Evolutionary conservation across 2,329 filamentous ascomycete species (phyloP), one percentile per base, ranked within the genome.

Genomic region (Colletotrichum salicis): DNA sequence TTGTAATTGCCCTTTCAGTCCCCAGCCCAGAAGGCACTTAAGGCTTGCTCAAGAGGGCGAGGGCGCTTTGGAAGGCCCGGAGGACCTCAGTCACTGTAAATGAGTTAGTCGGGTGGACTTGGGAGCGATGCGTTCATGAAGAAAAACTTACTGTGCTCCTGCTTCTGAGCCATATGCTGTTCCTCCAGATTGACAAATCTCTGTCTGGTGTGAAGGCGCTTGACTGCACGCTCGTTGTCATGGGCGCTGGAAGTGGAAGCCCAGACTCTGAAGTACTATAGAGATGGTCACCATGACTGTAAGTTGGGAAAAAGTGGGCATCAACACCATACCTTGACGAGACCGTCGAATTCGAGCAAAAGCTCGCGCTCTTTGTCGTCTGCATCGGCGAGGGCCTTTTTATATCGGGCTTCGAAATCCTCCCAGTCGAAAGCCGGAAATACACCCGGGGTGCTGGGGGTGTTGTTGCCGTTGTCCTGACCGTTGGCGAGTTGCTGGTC

Each of bases 221-320:
- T 96, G 74, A 90, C 86, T 29, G 93, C 93, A 67, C 95, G 89
- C 71, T 92, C 91, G 67, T 93, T 91, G 80, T 97, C 95, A 73
- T 94, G 91, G 12, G 86, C 83, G 37, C 91, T 88, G 1, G 93
- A 92, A 13, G 93, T 90, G 24, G 91, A 86, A 29, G 93, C 93
- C 95, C 95, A 98, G 45, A 91, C 84, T 70, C 88, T 87, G 80
- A 97, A 97, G 79, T 93, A 93, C 94, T 97, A 74, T 31, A 52
- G 29, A 56, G 58, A 22, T 48, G 56, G 64, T 68, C 48, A 72
- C 48, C 35, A 41, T 33, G 58, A 27, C 19, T 56, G 24, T n/a
- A 56, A 29, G 45, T 22, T 48, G 74, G 19, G 5, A 45, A 7
- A 13, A 51, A 48, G 29, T 68, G 48, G 66, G 41, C 41, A 22